Base-by-base conservation (phyloP, 2,329 filamentous ascomycete species). In the Mycosphaerelloides madeirae region DNA sequence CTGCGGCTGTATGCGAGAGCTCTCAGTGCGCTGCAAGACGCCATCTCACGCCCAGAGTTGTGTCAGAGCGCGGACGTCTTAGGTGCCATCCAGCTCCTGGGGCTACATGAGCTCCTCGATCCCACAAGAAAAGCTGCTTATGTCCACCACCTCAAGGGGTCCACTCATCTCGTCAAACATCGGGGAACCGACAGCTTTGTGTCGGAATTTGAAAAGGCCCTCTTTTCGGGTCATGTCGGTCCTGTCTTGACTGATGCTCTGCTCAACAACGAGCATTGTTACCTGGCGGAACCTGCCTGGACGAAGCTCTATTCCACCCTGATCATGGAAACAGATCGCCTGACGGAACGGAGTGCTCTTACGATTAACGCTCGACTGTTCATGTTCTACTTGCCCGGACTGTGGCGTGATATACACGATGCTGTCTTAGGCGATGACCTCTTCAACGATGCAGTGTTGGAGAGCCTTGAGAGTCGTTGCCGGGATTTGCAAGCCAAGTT, bases 201-300 rank as follows among this genome's bases (percentile, higher is more conserved):
- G 2, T 61, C 62, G 1, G 62, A 66, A 6, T 67, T 64, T 41
- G 65, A 68, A 37, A 65, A 63, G 43, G 54, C 65, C 1, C 52
- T 68, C 3, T 65, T 68, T 19, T 54, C 64, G 12, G 60, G 57
- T 8, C 62, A 67, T 37, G 57, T 59, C 12, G 65, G 65, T 1
- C 55, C 64, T 15, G 60, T 64, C 13, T 47, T 58, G 18, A 56
- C 56, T 2, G 54, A 59, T 31, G 49, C 49, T n/a, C 40, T 58
- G 22, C 35, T 55, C 14, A 50, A 53, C 3, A 50, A 55, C 22
- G 43, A 50, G 6, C 54, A 52, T 33, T 58, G 60, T 22, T 67
- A 64, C 34, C 47, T 63, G 14, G 64, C 65, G 20, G 31, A 48
- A 34, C 53, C 62, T 5, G 54, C 57, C 14, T 69, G 64, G 59